Evolutionary conservation across 169 alveolate genomes (phyloP), one percentile per base, ranked within the genome.

Genomic region (Cyclospora cayetanensis): DNA sequence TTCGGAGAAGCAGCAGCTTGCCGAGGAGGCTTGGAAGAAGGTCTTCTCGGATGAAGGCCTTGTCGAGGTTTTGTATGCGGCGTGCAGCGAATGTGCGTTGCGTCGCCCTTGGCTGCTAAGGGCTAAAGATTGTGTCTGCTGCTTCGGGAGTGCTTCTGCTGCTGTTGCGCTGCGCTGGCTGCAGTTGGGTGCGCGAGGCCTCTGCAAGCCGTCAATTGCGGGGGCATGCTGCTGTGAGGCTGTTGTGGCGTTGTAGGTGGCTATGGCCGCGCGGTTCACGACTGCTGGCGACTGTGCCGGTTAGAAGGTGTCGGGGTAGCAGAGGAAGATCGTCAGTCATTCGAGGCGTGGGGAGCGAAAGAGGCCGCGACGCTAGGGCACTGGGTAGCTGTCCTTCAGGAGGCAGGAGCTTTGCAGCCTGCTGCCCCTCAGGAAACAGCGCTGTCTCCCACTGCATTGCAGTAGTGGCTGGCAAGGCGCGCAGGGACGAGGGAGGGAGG

Each of bases 21-120:
- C 89, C 0, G 60, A 42, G 20, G 89, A 80, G 52, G 74, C 76
- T 11, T 80, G 70, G 66, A 80, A 25, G 18, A 35, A 34, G 89
- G 89, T 74, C 3, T 80, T 80, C 37, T 80, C 89, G 29, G 89
- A 80, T 52, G 39, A 80, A 35, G 89, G 89, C n/a, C 89, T 80
- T 11, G 89, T 80, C 55, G 89, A 80, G 53, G 46, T 70, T 18
- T 39, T 80, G 70, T 80, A 52, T 74, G 31, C 89, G 37, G 89
- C 89, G 18, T 80, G 89, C 76, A 53, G 52, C 63, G 89, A 80
- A 52, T 46, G 89, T 80, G 11, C 20, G 89, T 12, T 35, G 74
- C 15, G 7, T 46, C 60, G n/a, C 60, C 15, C n/a, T n/a, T n/a
- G n/a, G n/a, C n/a, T n/a, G n/a, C n/a, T n/a, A n/a, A n/a, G n/a